Conservation (phyloP, 768 basidiomycete genomes). For the Cystobasidiopsis lactophilus region DNA sequence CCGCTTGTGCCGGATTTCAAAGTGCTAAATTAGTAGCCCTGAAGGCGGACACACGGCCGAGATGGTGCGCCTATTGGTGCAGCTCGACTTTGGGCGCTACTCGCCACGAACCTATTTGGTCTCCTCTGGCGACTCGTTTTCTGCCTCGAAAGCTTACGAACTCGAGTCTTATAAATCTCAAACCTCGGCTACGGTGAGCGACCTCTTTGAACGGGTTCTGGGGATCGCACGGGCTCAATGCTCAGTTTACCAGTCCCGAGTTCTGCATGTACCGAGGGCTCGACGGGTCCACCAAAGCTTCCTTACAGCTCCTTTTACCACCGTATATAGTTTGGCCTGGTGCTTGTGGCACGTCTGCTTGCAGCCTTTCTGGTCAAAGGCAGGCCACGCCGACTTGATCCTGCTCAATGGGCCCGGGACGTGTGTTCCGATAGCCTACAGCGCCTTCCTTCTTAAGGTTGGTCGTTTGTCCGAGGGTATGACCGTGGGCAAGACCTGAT, state of each 20-base stretch:
- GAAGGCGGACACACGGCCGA: constrained; percentile 88
- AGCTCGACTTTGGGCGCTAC: constrained; percentile 53
- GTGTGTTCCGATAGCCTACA: constrained; percentile 53
- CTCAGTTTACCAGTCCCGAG: constrained; percentile 25
- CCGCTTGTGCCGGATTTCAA: constrained; percentile 1
- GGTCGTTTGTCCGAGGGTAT: neutral
- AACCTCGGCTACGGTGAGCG: neutral
- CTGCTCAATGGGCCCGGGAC: constrained; percentile 91
- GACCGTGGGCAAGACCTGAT: neutral
- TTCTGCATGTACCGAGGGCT: constrained; percentile 63
- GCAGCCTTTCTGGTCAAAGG: constrained; percentile 27
- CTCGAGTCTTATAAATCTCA: constrained; percentile 36
- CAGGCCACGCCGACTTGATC: constrained; percentile 45
- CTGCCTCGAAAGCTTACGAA: constrained; percentile 41
- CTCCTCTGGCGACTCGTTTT: constrained; percentile 59
- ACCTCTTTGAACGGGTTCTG: neutral
- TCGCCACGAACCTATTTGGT: constrained; percentile 55
- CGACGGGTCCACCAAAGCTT: constrained; percentile 64
- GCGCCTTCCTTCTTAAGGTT: constrained; percentile 29
- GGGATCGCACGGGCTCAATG: neutral
- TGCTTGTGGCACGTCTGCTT: constrained; percentile 44
- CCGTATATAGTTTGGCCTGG: constrained; percentile 36
- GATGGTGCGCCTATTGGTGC: constrained; percentile 46
- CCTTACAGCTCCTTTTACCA: constrained; percentile 44
- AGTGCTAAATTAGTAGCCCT: neutral